Base-by-base conservation (phyloP, 495 filamentous ascomycete genomes). In the Hypoxylon lenormandii region DNA sequence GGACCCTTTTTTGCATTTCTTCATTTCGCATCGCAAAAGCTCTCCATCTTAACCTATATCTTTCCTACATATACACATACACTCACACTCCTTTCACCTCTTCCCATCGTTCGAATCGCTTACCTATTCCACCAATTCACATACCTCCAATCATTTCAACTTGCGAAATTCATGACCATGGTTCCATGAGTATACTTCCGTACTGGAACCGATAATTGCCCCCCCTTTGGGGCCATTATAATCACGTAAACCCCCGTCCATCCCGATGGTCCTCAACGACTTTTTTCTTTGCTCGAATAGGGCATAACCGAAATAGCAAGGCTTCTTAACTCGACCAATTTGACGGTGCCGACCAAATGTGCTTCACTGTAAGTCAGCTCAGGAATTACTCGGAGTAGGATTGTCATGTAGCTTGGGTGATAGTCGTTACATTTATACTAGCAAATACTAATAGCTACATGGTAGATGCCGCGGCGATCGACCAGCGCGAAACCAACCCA, bases 401-500 rank as follows among this genome's bases (percentile, higher is more conserved):
- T 18, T 53, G 30, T 21, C 13, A 22, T 53, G 19, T 16, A 22
- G 30, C 28, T 23, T 15, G 37, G 13, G 37, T 22, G 18, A 37
- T 26, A 4, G 33, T 18, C 16, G 49, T 15, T 30, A 8, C 16
- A 26, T 26, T 52, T 56, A 22, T 36, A 4, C 1, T 49, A 22
- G 11, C 43, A 51, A 16, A 30, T 45, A 12, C 57, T 71, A 26
- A 71, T 47, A 13, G 10, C 3, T 38, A 5, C 49, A 36, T 50
- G 26, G 6, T 15, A 75, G 73, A 66, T 73, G 56, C 52, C 66
- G 21, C 64, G 61, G 57, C 66, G 55, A 49, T 28, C 58, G 28
- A 60, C 28, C 28, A 33, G 59, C 21, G 51, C 62, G 51, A 51
- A 15, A 3, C 64, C 64, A 49, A 60, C 56, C 22, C 64, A 51